These are phyloP conservation scores for Nannochloropsis gaditana DNA, from an alignment of 108 stramenopile species.

Conservation along the genomic window DNA sequence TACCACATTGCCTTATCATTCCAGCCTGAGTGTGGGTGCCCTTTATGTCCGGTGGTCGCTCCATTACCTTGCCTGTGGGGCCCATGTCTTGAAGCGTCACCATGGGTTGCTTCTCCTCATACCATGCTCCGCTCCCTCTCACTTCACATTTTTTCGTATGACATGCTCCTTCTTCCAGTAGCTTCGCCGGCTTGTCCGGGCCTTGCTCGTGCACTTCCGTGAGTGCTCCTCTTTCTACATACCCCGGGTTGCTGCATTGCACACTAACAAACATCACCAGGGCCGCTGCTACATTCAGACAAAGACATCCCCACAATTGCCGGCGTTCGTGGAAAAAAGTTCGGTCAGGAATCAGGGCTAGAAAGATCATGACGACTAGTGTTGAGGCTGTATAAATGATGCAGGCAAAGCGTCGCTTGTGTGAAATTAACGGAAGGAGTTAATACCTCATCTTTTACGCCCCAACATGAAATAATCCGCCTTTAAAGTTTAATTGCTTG, in stretches of 20 bases:
- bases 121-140: background rate
- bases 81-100: background rate
- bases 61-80: background rate
- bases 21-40: background rate
- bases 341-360: background rate
- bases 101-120: conserved; percentile 21
- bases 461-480: background rate
- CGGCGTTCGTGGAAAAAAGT: background rate
- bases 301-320: background rate
- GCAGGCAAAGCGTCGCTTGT: background rate
- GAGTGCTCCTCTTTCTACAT: conserved; percentile 25
- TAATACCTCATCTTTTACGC: background rate
- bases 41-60: background rate
- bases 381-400: background rate
- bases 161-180: background rate
- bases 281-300: conserved; percentile 13
- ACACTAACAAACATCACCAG: conserved; percentile 31
- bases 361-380: background rate
- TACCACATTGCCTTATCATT: background rate
- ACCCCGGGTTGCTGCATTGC: conserved; percentile 52
- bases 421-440: conserved; percentile 14
- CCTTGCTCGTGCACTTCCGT: background rate
- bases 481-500: background rate
- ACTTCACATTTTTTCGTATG: background rate
- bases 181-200: background rate